phyloP scores from a whole-genome alignment of 2,329 filamentous ascomycete genomes.

The Basipetospora chlamydospora region DNA sequence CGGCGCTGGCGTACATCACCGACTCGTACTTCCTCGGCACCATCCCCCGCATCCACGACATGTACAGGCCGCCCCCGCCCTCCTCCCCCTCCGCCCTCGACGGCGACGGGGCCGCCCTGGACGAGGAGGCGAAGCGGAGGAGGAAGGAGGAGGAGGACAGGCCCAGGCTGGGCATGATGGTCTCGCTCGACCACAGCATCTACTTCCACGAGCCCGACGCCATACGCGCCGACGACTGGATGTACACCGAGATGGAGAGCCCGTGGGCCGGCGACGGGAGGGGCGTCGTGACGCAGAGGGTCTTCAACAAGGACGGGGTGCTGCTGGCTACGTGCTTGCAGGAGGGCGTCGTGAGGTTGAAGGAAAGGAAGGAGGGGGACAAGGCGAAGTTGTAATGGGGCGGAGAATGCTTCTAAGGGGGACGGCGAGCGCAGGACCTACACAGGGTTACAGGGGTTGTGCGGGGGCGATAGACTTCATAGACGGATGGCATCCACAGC shows the following conservation, averaged over 20 bases:
- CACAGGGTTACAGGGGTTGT: no score
- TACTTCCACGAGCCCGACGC: conserved; percentile 49
- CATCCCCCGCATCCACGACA: conserved; percentile 61
- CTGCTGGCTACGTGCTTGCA: conserved; percentile 69
- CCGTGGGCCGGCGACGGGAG: conserved; percentile 69
- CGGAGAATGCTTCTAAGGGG: no score
- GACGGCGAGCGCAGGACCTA: no score
- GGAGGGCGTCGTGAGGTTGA: conserved; percentile 45
- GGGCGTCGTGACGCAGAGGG: conserved; percentile 60
- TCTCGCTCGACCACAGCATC: conserved; percentile 62
- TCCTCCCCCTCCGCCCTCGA: conserved; percentile 4
- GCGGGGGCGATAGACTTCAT: no score
- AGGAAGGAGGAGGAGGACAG: conserved; percentile 32
- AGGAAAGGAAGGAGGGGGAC: conserved; percentile 23
- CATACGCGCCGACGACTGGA: conserved; percentile 56
- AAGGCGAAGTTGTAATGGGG: conserved; percentile 5
- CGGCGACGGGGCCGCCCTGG: background rate
- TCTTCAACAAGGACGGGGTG: conserved; percentile 56
- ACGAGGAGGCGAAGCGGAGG: conserved; percentile 6
- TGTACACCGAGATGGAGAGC: conserved; percentile 66
- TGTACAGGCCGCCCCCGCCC: conserved; percentile 35
- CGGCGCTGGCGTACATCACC: conserved; percentile 82
- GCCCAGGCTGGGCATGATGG: conserved; percentile 67
- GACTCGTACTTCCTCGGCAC: conserved; percentile 92
- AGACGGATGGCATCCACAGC: no score